Conservation (phyloP, 495 filamentous ascomycete species). For the Talaromyces nanjingensis region DNA sequence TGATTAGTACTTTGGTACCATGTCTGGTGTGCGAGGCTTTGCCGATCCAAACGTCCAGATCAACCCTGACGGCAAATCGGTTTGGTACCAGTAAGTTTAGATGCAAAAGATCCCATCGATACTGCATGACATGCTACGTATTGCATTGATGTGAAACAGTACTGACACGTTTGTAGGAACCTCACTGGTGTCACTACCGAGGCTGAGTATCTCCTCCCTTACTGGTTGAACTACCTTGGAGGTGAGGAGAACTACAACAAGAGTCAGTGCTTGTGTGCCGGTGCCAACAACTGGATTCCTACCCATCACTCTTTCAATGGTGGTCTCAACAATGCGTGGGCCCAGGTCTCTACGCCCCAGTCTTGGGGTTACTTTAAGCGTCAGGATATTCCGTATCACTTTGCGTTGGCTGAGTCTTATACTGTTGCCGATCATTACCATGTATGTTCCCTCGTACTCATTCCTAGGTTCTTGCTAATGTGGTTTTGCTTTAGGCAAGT, state of each 20-base stretch:
- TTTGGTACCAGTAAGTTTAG: slow-evolving; percentile 7
- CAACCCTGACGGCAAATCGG: slow-evolving; percentile 5
- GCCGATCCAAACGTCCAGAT: slow-evolving; percentile 9
- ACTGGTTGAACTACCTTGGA: slow-evolving; percentile 7
- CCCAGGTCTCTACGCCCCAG: slow-evolving; percentile 2
- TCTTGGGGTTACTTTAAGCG: slow-evolving; percentile 8
- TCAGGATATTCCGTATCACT: slow-evolving; percentile 7
- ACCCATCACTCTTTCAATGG: slow-evolving; percentile 6
- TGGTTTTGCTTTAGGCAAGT: not conserved
- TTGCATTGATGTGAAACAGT: not conserved
- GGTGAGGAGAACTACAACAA: slow-evolving; percentile 9
- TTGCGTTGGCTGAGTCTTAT: slow-evolving; percentile 4
- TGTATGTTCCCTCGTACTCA: not conserved
- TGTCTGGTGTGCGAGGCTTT: slow-evolving; percentile 8
- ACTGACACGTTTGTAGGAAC: not conserved
- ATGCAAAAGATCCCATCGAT: not conserved
- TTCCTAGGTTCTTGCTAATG: not conserved
- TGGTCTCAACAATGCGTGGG: slow-evolving; percentile 4
- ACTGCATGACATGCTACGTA: not conserved
- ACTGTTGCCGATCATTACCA: slow-evolving; percentile 4
- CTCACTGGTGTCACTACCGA: not conserved
- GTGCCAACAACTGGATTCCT: slow-evolving; percentile 8
- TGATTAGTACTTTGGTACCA: slow-evolving; percentile 7
- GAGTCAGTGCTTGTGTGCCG: slow-evolving; percentile 4
- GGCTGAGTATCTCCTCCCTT: slow-evolving; percentile 6